phyloP scores from a whole-genome alignment of 257 asterid species.

The Nicotiana tabacum region DNA sequence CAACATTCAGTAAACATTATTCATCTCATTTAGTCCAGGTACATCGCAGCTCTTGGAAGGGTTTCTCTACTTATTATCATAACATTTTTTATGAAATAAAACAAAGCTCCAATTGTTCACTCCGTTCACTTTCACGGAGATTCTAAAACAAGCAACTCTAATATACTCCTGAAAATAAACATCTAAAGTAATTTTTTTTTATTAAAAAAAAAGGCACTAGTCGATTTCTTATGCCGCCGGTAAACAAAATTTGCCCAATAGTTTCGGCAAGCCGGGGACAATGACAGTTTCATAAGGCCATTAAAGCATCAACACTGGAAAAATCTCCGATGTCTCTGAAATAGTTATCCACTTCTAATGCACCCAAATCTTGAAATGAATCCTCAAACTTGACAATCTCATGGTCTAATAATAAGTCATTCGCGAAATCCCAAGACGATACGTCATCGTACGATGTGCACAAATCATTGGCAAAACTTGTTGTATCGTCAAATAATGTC shows the following conservation, averaged over 20 bases:
- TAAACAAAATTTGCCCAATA: conserved; percentile 68
- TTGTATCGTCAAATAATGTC: conserved; percentile 10
- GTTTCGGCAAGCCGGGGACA: conserved; percentile 38
- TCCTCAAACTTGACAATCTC: conserved; percentile 31
- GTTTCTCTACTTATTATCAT: not conserved
- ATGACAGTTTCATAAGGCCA: conserved; percentile 19
- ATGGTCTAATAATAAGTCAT: not conserved
- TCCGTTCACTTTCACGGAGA: conserved; percentile 32
- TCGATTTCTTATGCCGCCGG: conserved; percentile 25
- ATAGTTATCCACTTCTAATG: conserved; percentile 49
- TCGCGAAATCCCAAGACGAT: not conserved
- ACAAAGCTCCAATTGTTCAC: conserved; percentile 19
- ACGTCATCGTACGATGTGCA: not conserved
- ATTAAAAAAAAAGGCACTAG: not conserved
- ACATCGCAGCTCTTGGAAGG: not conserved
- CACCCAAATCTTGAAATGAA: conserved; percentile 33
- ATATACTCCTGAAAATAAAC: not conserved
- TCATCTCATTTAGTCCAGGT: conserved; percentile 2
- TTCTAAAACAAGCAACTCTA: conserved; percentile 9
- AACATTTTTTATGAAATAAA: not conserved
- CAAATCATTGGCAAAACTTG: conserved; percentile 5
- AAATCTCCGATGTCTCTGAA: conserved; percentile 48
- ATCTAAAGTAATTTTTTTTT: not conserved
- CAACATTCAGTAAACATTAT: not conserved
- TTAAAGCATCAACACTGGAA: conserved; percentile 29